Evolutionary conservation across 176 grass and related monocot species (phyloP), one percentile per base, ranked within the genome.

Genomic region (Rhipidocladum racemiflorum): DNA sequence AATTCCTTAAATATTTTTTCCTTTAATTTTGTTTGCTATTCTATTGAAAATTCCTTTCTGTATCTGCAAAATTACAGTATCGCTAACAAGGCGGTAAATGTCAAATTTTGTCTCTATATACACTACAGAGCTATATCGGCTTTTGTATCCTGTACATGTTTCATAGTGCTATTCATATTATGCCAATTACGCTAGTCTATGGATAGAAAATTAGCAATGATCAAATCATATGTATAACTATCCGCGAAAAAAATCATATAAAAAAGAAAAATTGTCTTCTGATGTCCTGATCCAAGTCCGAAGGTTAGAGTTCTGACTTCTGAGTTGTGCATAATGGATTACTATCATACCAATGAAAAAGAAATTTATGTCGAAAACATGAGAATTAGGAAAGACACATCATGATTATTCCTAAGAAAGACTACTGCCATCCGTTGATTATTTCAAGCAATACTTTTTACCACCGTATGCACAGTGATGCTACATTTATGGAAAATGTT

Each of bases 241-340:
- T 34, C 32, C 32, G 32, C 1, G 0, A 34, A 34, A 34, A 34
- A 34, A 34, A 34, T n/a, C n/a, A 34, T 34, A 34, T 34, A 3
- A 34, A 28, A 14, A 73, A 59, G 68, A 48, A 29, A 48, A n/a
- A n/a, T n/a, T 79, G 21, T 16, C 28, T 45, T 60, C 6, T 45
- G 11, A 45, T 13, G 43, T 44, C 13, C 12, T 45, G 36, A 39
- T 72, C 24, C 32, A 63, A 32, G 6, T 75, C 20, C 63, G 35
- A 88, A 64, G 77, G 38, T 81, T 59, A 83, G 48, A 57, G 2
- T 78, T 27, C 45, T 6, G 57, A 83, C 4, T 60, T 71, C 23
- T 49, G 27, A 25, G 24, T 51, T 51, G 7, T 7, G 17, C 49
- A 51, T 64, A 50, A 71, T 53, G 2, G 15, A 53, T 44, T 64